Base-by-base conservation (phyloP, 306 rosid species). In the Dryas octopetala region DNA sequence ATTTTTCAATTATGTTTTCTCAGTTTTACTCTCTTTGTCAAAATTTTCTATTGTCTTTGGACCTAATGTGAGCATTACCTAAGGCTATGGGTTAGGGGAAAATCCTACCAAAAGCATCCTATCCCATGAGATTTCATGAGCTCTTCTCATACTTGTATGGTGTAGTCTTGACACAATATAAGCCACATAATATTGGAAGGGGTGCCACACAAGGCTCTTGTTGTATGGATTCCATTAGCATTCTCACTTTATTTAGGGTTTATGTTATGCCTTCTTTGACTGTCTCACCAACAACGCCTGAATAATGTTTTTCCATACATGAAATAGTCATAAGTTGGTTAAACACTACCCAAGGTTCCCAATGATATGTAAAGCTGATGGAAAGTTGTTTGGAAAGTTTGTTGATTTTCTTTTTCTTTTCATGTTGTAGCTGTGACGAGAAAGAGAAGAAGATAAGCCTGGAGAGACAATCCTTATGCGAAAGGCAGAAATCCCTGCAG, bases 401-500 rank as follows among this genome's bases (percentile, higher is more conserved):
- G 15, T 3, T 75, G 23, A 75, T 83, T 67, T 64, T 40, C 55
- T 9, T 74, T 7, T 43, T 75, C 16, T 59, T 54, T 14, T 60
- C 6, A 71, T 48, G 32, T 78, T 70, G 9, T 67, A 96, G 98
- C 52, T 96, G 96, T 79, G 99, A 90, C 54, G 91, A 89, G 79
- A 96, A 89, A 78, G 98, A 91, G 70, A 90, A 87, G 82, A 93
- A 90, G 73, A 83, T 89, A 64, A 78, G 65, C 80, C 92, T 89
- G 68, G 98, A 90, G 86, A 85, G 91, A 81, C 93, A 92, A 64
- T 89, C 89, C 61, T 85, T 96, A 60, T 69, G 81, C 77, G 99
- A 96, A 83, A 92, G 99, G 86, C 91, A 88, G 77, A 88, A 89
- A 76, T 67, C 85, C 59, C 76, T 96, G 79, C 93, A 88, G 81